Base-by-base conservation (phyloP, 2,329 filamentous ascomycete genomes). In the Xylaria sp. region DNA sequence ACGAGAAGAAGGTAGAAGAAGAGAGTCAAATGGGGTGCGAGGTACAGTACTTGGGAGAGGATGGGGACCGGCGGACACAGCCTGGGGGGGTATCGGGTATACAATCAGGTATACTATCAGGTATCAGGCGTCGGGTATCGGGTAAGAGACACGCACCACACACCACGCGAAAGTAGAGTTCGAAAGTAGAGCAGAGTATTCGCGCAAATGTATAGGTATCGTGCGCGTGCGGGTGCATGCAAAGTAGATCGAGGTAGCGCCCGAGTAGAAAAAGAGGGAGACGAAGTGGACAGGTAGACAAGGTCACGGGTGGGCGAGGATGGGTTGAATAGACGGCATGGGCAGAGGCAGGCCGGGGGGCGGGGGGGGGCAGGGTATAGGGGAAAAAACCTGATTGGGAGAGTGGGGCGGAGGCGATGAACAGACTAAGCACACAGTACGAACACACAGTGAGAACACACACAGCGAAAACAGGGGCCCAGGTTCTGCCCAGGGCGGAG, bases 171-270 rank as follows among this genome's bases (percentile, higher is more conserved):
- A 62, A 46, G 53, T 63, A 63, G 56, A 44, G 38, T 21, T 27
- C 19, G 29, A 37, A 59, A 31, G 46, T 43, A 55, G 46, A 43
- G 55, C n/a, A n/a, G n/a, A n/a, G n/a, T n/a, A n/a, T n/a, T 54
- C 48, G 60, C 27, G 54, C 52, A 60, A 62, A 48, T 56, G 64
- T 59, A 60, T 61, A n/a, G n/a, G n/a, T n/a, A 52, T 63, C 41
- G 60, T 60, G 61, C 49, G 61, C 53, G 54, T 43, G 61, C 54
- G 58, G 60, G 64, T 66, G 64, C 62, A 64, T 66, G 64, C 58
- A 62, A 67, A 67, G 62, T 67, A 67, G 62, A 67, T 64, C 62
- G 55, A 67, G 64, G 64, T 64, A 65, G 59, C 62, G 56, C 57
- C 55, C 59, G 59, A 64, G 62, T 60, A 62, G 48, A 62, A 58